Base-by-base conservation (phyloP, 2,329 filamentous ascomycete genomes). In the Coniochaeta sp. region DNA sequence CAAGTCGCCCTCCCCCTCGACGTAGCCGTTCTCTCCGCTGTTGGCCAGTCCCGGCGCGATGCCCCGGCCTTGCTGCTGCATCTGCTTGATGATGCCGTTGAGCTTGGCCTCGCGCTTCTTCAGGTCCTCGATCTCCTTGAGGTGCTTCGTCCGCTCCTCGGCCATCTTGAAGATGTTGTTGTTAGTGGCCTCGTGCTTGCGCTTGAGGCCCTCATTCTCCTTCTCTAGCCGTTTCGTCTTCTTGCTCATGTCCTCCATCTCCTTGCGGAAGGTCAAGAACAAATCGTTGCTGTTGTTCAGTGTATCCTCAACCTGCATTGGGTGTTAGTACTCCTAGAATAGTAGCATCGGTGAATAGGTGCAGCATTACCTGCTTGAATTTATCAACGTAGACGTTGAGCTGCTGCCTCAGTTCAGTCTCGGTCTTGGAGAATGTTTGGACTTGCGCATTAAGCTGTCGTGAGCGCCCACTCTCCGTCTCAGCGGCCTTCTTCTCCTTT, bases 231-330 rank as follows among this genome's bases (percentile, higher is more conserved):
- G 86, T 71, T 96, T 96, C 6, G 92, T 96, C 74, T 97, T 97
- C 74, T 96, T 96, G 1, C 91, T 96, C 91, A 97, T 97, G 65
- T 97, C 94, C 71, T 97, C 94, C 91, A 97, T 97, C 71, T 97
- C 94, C 73, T 96, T 96, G 51, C 92, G 83, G 71, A 97, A 97
- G 1, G 94, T 96, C 59, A 96, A 76, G 70, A 97, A 97, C 51
- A 97, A 76, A 67, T 97, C 94, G 73, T 97, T 97, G 70, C 90
- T 96, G 67, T 96, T 97, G 72, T 96, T 97, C 49, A 97, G 80
- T 32, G 92, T 97, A 71, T 97, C 94, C 79, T 97, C 92, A 66
- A 97, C 92, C 92, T 97, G 70, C 66, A 67, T 71, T 62, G 59
- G 58, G 55, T 56, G 58, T 58, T 53, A 56, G 53, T 53, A 52